Evolutionary conservation across 768 basidiomycete species (phyloP), one percentile per base, ranked within the genome.

Genomic region (Pholiota conissans): DNA sequence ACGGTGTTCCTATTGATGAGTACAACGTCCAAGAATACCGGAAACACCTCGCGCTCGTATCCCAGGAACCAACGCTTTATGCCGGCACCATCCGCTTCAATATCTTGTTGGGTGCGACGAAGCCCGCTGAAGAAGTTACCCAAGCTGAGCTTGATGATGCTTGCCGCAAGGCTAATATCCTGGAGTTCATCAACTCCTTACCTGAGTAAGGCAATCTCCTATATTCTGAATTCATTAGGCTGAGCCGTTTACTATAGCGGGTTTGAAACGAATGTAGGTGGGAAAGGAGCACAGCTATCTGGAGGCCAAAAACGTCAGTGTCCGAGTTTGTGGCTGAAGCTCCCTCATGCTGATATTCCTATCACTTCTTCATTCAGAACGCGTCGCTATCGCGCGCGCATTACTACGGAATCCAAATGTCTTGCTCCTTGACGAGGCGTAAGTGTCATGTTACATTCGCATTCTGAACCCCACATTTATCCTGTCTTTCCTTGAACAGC

Each of bases 301-400:
- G 93, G 93, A 65, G 93, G 93, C 55, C 93, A 94, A 71, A 91
- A 91, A 72, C 89, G 87, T 88, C n/a, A n/a, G n/a, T n/a, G n/a
- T n/a, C n/a, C n/a, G 68, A 59, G 82, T 74, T 30, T 47, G 48
- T 61, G 11, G 9, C 9, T 8, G 20, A 22, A 37, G 29, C 26
- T 35, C 16, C 5, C 46, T 35, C 39, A 47, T 48, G 52, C 32
- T 49, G 14, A 16, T 63, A 11, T 52, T 14, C 10, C 13, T 14
- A 14, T 63, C 48, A 54, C 48, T 58, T 9, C 60, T 11, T 57
- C 52, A 32, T n/a, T 54, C 42, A 83, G 80, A 84, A 76, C 82
- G 82, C 60, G 83, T 84, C 61, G 93, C 93, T 22, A 97, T 96
- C 63, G 95, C 95, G 3, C 85, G 94, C 57, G 95, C 95, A 5